Base-by-base conservation (phyloP, 2,329 filamentous ascomycete species). In the Scedosporium apiospermum region DNA sequence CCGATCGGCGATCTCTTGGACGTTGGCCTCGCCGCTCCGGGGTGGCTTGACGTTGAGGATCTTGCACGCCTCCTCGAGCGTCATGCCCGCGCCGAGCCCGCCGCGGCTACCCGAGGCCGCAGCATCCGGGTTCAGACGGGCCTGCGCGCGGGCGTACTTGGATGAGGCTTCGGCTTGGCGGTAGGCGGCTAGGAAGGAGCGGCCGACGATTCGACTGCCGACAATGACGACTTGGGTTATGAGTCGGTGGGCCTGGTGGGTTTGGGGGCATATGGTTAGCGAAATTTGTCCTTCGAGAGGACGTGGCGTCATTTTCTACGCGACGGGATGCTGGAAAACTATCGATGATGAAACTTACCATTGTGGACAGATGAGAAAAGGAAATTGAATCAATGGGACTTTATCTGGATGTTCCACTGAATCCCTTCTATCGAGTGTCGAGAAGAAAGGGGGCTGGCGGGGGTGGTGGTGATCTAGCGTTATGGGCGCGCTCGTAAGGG, bases 31-130 rank as follows among this genome's bases (percentile, higher is more conserved):
- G 57, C 90, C 91, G 65, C 82, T 84, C 73, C 89, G 84, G 1
- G 93, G 93, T 44, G 93, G 91, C 74, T 93, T 91, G 68, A 99
- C 92, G 74, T 99, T 96, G 66, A 99, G 84, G 72, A 99, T 97
- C 77, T 92, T 91, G 84, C 92, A 98, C 62, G 95, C 95, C 81
- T 99, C 95, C 68, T 96, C 91, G 70, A 99, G 87, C 7, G 92
- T 95, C 76, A 98, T 88, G 72, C 92, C 90, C 4, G 85, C 84
- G 30, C 86, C 81, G 65, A 81, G 71, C 38, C 73, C 74, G n/a
- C 83, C 78, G 65, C 84, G 82, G 63, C 82, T 81, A 2, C 71
- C 67, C 60, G 77, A 70, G 9, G 73, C 73, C 42, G 71, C 68
- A 49, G 68, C 71, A 68, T 74, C 76, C 63, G 77, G 76, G 67